These are phyloP conservation scores for Kwoniella sp. DNA, from an alignment of 768 basidiomycete genomes.

Conservation along the genomic window DNA sequence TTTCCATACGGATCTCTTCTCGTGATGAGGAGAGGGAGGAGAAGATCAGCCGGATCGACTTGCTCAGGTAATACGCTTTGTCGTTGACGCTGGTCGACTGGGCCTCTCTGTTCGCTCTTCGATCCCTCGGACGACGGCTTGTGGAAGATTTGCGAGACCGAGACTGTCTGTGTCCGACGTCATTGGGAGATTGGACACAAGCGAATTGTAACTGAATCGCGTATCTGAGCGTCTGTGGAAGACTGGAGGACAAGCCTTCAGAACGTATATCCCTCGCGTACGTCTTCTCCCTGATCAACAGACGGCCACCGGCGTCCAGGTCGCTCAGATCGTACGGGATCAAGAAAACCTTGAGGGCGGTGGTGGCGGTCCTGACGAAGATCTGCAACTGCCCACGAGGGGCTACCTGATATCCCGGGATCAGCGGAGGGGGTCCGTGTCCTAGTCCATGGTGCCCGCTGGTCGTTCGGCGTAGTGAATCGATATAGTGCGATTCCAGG, in stretches of 20 bases:
- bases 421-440: slow-evolving; percentile 19
- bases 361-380: slow-evolving; percentile 31
- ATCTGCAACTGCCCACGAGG: slow-evolving; percentile 45
- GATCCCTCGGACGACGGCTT: too few relatives aligned
- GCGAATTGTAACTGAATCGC: slow-evolving; percentile 46
- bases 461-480: slow-evolving; percentile 4
- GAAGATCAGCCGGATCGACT: slow-evolving; percentile 44
- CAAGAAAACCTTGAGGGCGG: slow-evolving; percentile 44
- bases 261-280: too few relatives aligned
- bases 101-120: too few relatives aligned
- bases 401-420: slow-evolving; percentile 41
- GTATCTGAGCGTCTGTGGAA: slow-evolving; percentile 38
- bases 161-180: too few relatives aligned
- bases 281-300: slow-evolving; percentile 41
- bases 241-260: too few relatives aligned
- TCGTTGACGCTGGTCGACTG: neutral
- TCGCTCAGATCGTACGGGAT: slow-evolving; percentile 42
- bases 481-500: slow-evolving; percentile 35
- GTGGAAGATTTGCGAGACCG: too few relatives aligned
- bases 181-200: slow-evolving; percentile 16
- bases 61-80: slow-evolving; percentile 37
- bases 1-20: slow-evolving; percentile 25
- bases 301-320: slow-evolving; percentile 33
- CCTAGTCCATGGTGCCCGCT: neutral
- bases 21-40: slow-evolving; percentile 18